Conservation (phyloP, 2,329 filamentous ascomycete species). For the Neophaeococcomyces aloes region DNA sequence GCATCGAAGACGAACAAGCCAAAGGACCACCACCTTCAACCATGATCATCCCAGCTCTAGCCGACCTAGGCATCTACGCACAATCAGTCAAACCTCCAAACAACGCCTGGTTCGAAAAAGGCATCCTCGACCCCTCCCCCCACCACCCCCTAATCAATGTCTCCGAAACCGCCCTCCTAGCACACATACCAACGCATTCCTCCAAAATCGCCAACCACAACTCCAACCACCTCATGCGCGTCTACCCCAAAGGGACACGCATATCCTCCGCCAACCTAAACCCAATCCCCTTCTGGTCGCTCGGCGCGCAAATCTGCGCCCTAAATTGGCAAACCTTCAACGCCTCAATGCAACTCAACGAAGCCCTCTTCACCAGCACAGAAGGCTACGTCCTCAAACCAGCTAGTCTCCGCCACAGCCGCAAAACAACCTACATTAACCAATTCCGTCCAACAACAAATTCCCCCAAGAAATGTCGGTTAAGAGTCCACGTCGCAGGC, state of each 20-base stretch:
- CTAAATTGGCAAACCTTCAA: conserved; percentile 22
- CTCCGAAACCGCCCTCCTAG: conserved; percentile 16
- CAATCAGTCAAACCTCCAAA: conserved; percentile 21
- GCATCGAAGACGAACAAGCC: conserved; percentile 13
- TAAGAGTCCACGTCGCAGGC: conserved; percentile 19
- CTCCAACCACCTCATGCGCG: conserved; percentile 19
- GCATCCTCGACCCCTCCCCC: conserved; percentile 12
- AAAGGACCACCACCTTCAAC: conserved; percentile 13
- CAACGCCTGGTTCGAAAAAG: conserved; percentile 19
- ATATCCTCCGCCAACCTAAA: conserved; percentile 19
- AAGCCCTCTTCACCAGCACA: conserved; percentile 19
- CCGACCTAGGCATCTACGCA: conserved; percentile 21
- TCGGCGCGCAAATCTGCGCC: conserved; percentile 20
- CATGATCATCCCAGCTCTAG: conserved; percentile 19
- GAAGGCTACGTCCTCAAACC: conserved; percentile 22
- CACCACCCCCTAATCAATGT: conserved; percentile 21
- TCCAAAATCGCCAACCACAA: conserved; percentile 16
- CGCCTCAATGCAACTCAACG: conserved; percentile 20
- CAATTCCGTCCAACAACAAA: background rate
- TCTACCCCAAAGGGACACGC: conserved; percentile 21
- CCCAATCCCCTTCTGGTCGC: conserved; percentile 19
- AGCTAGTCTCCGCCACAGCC: conserved; percentile 13
- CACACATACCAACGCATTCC: conserved; percentile 14
- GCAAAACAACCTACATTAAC: conserved; percentile 10
- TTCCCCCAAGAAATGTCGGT: too few species aligned